These are phyloP conservation scores for Diaporthe batatas DNA, from an alignment of 2,329 filamentous ascomycete genomes.

Conservation along the genomic window DNA sequence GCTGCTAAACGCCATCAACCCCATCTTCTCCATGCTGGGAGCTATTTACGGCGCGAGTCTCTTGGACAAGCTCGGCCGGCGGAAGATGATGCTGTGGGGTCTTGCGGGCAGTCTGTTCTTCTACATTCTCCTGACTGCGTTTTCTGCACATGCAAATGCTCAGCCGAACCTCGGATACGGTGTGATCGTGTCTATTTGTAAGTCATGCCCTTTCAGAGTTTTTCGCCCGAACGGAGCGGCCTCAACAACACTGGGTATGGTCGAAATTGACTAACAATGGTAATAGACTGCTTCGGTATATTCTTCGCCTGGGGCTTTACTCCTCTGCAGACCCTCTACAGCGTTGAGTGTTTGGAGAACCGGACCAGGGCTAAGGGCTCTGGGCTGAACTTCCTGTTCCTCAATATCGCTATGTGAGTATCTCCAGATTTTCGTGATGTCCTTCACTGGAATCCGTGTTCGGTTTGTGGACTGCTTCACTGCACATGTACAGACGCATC, in stretches of 20 bases:
- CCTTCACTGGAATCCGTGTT: background rate
- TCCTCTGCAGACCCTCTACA: conserved; percentile 61
- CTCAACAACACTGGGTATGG: background rate
- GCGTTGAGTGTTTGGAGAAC: conserved; percentile 56
- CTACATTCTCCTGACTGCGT: conserved; percentile 60
- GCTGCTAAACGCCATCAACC: conserved; percentile 66
- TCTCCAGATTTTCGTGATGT: background rate
- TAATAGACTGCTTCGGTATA: conserved; percentile 67
- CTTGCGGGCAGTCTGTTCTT: conserved; percentile 37
- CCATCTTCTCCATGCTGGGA: conserved; percentile 62
- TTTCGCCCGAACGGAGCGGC: background rate
- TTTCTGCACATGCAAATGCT: conserved; percentile 53
- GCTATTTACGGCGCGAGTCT: conserved; percentile 63
- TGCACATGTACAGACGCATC: background rate
- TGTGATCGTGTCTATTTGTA: conserved; percentile 40
- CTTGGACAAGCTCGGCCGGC: conserved; percentile 65
- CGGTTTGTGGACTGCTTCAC: background rate
- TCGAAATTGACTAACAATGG: conserved; percentile 42
- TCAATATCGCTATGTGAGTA: conserved; percentile 54
- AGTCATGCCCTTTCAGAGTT: background rate
- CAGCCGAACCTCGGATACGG: conserved; percentile 46
- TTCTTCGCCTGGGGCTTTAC: conserved; percentile 66
- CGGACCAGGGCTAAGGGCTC: conserved; percentile 57
- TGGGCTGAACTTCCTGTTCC: conserved; percentile 57
- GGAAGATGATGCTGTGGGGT: conserved; percentile 54